Conservation (phyloP, 2,329 filamentous ascomycete species). For the Ophiosphaerella herpotricha region DNA sequence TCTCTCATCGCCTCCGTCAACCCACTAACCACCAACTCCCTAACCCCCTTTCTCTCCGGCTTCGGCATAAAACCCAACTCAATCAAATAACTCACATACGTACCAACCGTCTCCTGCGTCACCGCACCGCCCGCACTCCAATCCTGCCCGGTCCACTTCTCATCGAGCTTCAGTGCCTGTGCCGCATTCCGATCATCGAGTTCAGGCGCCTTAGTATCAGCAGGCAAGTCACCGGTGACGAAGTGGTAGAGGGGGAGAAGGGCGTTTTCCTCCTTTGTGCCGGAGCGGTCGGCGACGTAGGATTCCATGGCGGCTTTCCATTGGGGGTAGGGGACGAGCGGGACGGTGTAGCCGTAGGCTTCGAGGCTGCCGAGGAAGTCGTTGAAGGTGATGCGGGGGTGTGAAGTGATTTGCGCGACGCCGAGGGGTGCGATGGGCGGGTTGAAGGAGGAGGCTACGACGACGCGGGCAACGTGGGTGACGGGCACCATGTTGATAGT, state of each 20-base stretch:
- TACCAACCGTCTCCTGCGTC: constrained; percentile 63
- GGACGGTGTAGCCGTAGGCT: constrained; percentile 73
- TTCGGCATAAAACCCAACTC: constrained; percentile 65
- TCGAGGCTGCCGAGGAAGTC: constrained; percentile 74
- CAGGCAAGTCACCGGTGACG: constrained; percentile 70
- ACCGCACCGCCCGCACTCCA: constrained; percentile 62
- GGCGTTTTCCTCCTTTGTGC: constrained; percentile 70
- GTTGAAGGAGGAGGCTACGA: constrained; percentile 73
- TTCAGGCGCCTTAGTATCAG: constrained; percentile 71
- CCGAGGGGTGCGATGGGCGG: constrained; percentile 59
- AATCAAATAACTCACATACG: constrained; percentile 67
- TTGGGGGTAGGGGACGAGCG: constrained; percentile 67
- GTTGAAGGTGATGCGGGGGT: constrained; percentile 78
- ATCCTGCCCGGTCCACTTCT: constrained; percentile 62
- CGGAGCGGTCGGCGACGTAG: constrained; percentile 63
- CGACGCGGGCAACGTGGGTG: constrained; percentile 78
- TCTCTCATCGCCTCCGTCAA: constrained; percentile 41
- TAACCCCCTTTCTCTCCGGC: constrained; percentile 33
- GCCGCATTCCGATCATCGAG: constrained; percentile 74
- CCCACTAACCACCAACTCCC: constrained; percentile 31
- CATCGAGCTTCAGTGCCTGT: constrained; percentile 66
- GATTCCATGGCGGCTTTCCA: constrained; percentile 72
- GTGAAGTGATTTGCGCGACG: constrained; percentile 78
- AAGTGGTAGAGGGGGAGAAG: constrained; percentile 74
- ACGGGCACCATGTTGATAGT: constrained; percentile 90